Evolutionary conservation across 202 grass and related monocot genomes (phyloP), one percentile per base, ranked within the genome.

Genomic region (Dendrocalamus latiflorus): DNA sequence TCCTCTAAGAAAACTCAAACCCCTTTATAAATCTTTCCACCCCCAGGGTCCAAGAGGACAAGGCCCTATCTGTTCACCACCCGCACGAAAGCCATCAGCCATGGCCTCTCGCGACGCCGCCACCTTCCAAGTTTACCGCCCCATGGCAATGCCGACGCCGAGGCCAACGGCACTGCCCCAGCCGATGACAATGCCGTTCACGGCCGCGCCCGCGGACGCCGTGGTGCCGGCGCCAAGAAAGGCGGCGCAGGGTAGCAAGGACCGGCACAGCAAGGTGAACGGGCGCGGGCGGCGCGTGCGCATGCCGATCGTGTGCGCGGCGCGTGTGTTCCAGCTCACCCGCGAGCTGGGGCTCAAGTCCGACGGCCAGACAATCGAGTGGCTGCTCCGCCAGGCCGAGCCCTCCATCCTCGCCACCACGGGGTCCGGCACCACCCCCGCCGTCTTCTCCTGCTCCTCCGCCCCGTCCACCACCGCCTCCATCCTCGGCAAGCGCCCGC

Each of bases 201-300:
- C 36, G 10, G 13, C 51, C 0, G 28, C 42, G 22, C 6, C 59
- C 6, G 38, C 65, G 9, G 68, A 70, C 43, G 54, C 55, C 76
- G 70, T 51, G 53, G 74, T 17, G 67, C 78, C 79, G 24, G 37
- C 65, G 72, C 10, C 74, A 12, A 68, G 33, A 14, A 86, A 79
- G 8, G 53, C 63, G 38, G 77, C 39, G 1, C 64, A 34, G 54
- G 83, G 84, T 60, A 39, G 82, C 88, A 98, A 98, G 87, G 95
- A 98, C 89, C 86, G 90, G 43, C 95, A 98, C 87, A 98, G 86
- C 82, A 98, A 98, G 86, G 92, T 98, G 61, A 93, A 98, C 71
- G 95, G 95, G 9, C 89, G 95, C 58, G 95, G 95, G 7, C n/a
- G n/a, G n/a, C n/a, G n/a, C n/a, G n/a, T n/a, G n/a, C n/a, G n/a